A percentile compares a stretch with the other conserved stretches of the same genome.
Evolutionary conservation across 306 rosid species (phyloP).

Genomic region (Medicago truncatula): MtrunA17r5.0-ANR NC_053048.1:7193501-7194000

Average conservation of each 20-base stretch:
- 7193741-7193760: not conserved
- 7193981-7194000: slow-evolving; percentile 92
- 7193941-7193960: slow-evolving; percentile 98
- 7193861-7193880: slow-evolving; percentile 21
- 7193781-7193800: too few species aligned
- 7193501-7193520: slow-evolving; percentile 93
- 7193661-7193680: slow-evolving; percentile 34
- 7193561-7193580: slow-evolving; percentile 86
- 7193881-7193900: slow-evolving; percentile 15
- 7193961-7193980: slow-evolving; percentile 81
- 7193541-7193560: slow-evolving; percentile 84
- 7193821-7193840: not conserved
- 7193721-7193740: not conserved
- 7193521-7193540: slow-evolving; percentile 66
- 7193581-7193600: slow-evolving; percentile 99
- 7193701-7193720: not conserved
- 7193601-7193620: slow-evolving; percentile 69
- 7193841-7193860: slow-evolving; percentile 9
- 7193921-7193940: slow-evolving; percentile 80
- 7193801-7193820: too few species aligned
- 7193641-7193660: slow-evolving; percentile 24
- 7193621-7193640: slow-evolving; percentile 26
- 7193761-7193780: not conserved
- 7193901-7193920: slow-evolving; percentile 37
- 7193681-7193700: too few species aligned